Percentiles rank a stretch among this genome's conserved stretches.
Conservation (phyloP, 352 stramenopile species). For the Globisporangium megalacanthum region DNA sequence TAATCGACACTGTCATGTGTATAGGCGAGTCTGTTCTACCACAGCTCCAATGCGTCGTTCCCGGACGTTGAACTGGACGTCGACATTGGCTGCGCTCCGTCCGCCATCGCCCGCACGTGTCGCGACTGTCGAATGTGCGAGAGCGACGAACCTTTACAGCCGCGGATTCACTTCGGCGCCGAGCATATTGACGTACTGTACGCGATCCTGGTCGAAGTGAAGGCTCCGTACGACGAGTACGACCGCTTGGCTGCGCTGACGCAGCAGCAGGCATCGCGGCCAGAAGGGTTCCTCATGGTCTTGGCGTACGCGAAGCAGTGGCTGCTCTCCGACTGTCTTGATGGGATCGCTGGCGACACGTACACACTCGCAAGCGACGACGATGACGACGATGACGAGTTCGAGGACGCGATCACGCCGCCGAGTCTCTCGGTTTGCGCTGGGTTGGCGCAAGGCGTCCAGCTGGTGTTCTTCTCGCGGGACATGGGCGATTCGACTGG, state of each 20-base stretch:
- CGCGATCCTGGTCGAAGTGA: slow-evolving; percentile 83
- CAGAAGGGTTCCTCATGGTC: slow-evolving; percentile 81
- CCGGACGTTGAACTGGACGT: slow-evolving; percentile 79
- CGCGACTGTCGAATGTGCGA: slow-evolving; percentile 26
- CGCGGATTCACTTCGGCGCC: slow-evolving; percentile 62
- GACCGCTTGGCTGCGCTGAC: slow-evolving; percentile 63
- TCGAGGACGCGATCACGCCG: slow-evolving; percentile 83
- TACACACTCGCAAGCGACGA: slow-evolving; percentile 39
- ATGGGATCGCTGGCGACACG: slow-evolving; percentile 47
- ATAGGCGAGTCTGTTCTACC: slow-evolving; percentile 64
- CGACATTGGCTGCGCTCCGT: slow-evolving; percentile 37
- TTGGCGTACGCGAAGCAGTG: slow-evolving; percentile 84
- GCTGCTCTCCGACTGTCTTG: slow-evolving; percentile 71
- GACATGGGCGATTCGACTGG: slow-evolving; percentile 4
- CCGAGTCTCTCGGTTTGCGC: slow-evolving; percentile 65
- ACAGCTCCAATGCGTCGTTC: slow-evolving; percentile 71
- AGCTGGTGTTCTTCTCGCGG: slow-evolving; percentile 47
- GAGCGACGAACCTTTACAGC: slow-evolving; percentile 22
- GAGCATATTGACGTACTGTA: slow-evolving; percentile 84
- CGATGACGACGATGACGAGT: slow-evolving; percentile 78
- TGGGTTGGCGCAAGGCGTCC: slow-evolving; percentile 36
- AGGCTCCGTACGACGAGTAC: slow-evolving; percentile 83
- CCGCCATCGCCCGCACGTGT: slow-evolving; percentile 24
- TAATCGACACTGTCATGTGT: background rate
- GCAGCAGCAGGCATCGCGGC: slow-evolving; percentile 66